A percentile compares a stretch with the other conserved stretches of the same genome.
phyloP scores from a whole-genome alignment of 2,329 filamentous ascomycete species.

The Penicillium polonicum region DNA sequence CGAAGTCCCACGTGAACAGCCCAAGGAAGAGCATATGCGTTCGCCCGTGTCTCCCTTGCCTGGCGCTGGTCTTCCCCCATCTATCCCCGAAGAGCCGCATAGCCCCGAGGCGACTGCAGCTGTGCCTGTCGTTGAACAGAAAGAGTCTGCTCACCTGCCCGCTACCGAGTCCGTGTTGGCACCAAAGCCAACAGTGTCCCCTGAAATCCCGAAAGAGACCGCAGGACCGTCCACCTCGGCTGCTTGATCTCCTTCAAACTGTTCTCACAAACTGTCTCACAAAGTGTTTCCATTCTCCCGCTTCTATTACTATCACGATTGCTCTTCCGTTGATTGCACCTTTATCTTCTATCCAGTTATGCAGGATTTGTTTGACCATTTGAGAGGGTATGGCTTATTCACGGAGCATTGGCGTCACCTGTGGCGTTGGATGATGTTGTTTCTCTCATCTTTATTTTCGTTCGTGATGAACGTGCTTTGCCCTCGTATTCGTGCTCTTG shows the following conservation, averaged over 20 bases:
- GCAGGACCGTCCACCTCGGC: background rate
- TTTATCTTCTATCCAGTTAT: background rate
- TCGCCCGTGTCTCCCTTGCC: slow-evolving; percentile 33
- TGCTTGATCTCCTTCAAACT: background rate
- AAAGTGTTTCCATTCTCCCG: background rate
- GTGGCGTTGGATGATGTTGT: background rate
- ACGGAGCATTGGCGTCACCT: background rate
- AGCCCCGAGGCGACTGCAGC: slow-evolving; percentile 28
- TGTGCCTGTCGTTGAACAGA: slow-evolving; percentile 8
- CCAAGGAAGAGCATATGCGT: slow-evolving; percentile 23
- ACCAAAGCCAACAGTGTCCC: background rate
- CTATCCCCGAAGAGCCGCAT: slow-evolving; percentile 37
- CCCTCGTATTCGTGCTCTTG: background rate
- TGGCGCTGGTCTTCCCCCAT: slow-evolving; percentile 31
- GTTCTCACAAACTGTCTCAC: background rate
- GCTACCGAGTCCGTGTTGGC: background rate
- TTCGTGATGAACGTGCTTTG: background rate
- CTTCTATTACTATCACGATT: background rate
- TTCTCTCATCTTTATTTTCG: background rate
- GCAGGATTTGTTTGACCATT: background rate
- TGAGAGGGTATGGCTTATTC: background rate
- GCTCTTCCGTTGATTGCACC: background rate
- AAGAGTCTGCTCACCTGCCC: background rate
- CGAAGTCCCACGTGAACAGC: slow-evolving; percentile 25
- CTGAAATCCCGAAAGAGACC: slow-evolving; percentile 3